These are phyloP conservation scores for Penicillium sp. DNA, from an alignment of 2,329 filamentous ascomycete genomes.

Conservation along the genomic window DNA sequence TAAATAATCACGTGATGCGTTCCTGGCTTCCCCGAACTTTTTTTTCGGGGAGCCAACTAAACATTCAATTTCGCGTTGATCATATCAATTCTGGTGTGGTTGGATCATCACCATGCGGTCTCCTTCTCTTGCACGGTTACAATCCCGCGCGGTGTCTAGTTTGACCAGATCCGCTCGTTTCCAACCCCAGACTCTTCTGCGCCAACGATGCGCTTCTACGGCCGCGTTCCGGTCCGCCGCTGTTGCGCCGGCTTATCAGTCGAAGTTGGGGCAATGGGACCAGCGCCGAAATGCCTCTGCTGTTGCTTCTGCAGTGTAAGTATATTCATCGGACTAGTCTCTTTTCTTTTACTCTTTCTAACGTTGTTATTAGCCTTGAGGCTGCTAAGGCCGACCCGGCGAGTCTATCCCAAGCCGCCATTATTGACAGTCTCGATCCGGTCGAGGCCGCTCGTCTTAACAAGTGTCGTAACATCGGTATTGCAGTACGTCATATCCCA, in stretches of 20 bases:
- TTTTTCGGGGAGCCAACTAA: constrained; percentile 32
- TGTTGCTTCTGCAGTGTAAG: constrained; percentile 47
- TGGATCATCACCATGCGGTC: constrained; percentile 40
- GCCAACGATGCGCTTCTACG: constrained; percentile 41
- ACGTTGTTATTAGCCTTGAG: constrained; percentile 47
- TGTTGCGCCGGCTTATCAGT: constrained; percentile 35
- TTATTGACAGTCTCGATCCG: constrained; percentile 77
- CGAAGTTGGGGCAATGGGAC: constrained; percentile 41
- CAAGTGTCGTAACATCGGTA: constrained; percentile 92
- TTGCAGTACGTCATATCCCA: constrained; percentile 65
- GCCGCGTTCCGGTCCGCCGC: constrained; percentile 35
- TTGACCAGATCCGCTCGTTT: constrained; percentile 37
- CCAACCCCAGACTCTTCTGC: constrained; percentile 36
- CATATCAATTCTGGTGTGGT: constrained; percentile 29
- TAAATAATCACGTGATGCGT: constrained; percentile 32
- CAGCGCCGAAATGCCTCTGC: constrained; percentile 45
- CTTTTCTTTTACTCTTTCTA: background rate
- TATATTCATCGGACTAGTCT: background rate
- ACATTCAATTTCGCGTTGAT: constrained; percentile 23
- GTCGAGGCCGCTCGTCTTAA: constrained; percentile 75
- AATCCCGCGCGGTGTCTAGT: constrained; percentile 39
- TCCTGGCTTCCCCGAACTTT: constrained; percentile 41
- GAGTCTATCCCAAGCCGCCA: constrained; percentile 59
- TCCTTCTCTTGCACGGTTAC: constrained; percentile 42
- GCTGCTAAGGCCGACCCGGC: constrained; percentile 58